Base-by-base conservation (phyloP, 495 filamentous ascomycete species). In the Diplogelasinospora grovesii region DNA sequence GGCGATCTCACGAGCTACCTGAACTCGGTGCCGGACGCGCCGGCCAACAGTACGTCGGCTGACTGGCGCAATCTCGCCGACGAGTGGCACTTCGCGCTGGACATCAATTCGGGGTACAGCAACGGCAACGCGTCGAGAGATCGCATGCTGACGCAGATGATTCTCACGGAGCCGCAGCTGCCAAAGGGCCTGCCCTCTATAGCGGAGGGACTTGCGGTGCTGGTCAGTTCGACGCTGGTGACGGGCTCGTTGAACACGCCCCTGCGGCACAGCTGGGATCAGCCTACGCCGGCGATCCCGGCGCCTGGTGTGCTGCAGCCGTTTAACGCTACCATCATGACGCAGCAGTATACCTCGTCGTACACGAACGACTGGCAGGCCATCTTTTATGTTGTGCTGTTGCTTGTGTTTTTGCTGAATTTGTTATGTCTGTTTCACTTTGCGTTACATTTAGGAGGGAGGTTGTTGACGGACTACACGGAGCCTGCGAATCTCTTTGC, bases 401-500 rank as follows among this genome's bases (percentile, higher is more conserved):
- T 40, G 4, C 5, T 42, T 10, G 41, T 44, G 10, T 49, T 49
- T 13, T 3, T 43, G 4, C 24, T 49, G 1, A 53, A 49, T 27
- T 8, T 36, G 21, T n/a, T 45, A 13, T 49, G 45, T 20, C 33
- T 49, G 25, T 26, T 26, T 8, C 36, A 43, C 9, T 33, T 49
- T 84, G 31, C 19, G 24, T 10, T 27, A n/a, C 22, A 36, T 7
- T 26, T 37, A 1, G 14, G 19, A n/a, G 34, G 47, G 2, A 27
- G 42, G 15, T 31, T 36, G 3, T 28, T 49, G 13, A 45, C 78
- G 8, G 85, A 88, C 55, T 87, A 82, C 60, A 84, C 80, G 10
- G 83, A 89, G 44, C 82, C 83, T 1, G 72, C 74, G 35, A 86
- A 86, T 45, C 58, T 86, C 0, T 88, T 88, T 53, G 59, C 78